These are phyloP conservation scores for Globisporangium cederbergense DNA, from an alignment of 352 stramenopile species.

Conservation along the genomic window DNA sequence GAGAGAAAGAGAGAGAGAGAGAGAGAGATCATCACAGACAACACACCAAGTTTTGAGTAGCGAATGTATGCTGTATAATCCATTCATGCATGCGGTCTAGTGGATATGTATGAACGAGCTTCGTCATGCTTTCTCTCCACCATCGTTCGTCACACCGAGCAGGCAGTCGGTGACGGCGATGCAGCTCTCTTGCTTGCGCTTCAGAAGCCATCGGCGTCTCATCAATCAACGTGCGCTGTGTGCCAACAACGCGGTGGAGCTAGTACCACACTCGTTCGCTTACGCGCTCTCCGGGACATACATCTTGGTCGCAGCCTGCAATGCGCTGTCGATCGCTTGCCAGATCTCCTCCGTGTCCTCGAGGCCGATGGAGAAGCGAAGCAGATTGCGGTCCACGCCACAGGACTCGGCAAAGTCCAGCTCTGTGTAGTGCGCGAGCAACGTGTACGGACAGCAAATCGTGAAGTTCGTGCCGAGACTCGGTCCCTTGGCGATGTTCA, in stretches of 20 bases:
- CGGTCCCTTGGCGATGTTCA: slow-evolving; percentile 83
- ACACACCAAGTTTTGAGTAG: not conserved
- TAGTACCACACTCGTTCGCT: not conserved
- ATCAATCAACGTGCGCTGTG: slow-evolving; percentile 9
- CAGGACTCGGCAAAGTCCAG: slow-evolving; percentile 90
- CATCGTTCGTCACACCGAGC: not conserved
- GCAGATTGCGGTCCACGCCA: slow-evolving; percentile 87
- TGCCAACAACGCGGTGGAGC: not conserved
- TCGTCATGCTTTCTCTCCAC: not conserved
- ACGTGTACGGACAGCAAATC: slow-evolving; percentile 89
- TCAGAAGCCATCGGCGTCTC: not conserved
- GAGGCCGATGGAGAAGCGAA: slow-evolving; percentile 91
- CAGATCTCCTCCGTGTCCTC: slow-evolving; percentile 83
- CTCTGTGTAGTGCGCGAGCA: slow-evolving; percentile 92
- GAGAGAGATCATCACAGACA: not conserved
- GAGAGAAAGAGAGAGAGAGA: not conserved
- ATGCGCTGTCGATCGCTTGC: slow-evolving; percentile 46
- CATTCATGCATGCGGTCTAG: slow-evolving; percentile 4
- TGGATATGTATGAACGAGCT: not conserved
- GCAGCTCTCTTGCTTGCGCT: not conserved
- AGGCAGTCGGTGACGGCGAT: slow-evolving; percentile 10
- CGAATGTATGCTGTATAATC: slow-evolving; percentile 6
- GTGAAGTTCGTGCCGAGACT: slow-evolving; percentile 95
- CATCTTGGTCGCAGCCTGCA: slow-evolving; percentile 26
- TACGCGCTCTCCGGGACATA: slow-evolving; percentile 7